Evolutionary conservation across 495 filamentous ascomycete species (phyloP).

Genomic region (Rostrohypoxylon terebratum): DNA sequence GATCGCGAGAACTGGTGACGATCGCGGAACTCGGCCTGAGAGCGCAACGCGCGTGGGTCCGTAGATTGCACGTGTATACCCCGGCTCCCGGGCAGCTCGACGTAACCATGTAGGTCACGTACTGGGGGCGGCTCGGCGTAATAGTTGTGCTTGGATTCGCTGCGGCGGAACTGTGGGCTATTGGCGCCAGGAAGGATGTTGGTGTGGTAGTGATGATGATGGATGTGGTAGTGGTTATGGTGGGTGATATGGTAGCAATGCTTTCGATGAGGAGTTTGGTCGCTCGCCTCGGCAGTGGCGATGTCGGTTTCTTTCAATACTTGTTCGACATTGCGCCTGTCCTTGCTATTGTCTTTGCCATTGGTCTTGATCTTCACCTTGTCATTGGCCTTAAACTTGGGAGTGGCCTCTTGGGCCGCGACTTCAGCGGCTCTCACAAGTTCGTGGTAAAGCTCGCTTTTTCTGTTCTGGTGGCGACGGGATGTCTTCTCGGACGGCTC

Average conservation of each 20-base stretch:
- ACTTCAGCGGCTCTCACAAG: too few species aligned
- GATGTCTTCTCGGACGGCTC: background rate
- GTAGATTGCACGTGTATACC: background rate
- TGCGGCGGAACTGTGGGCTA: background rate
- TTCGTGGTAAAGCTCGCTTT: background rate
- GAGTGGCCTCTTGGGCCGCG: too few species aligned
- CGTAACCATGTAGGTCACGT: background rate
- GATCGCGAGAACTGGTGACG: too few species aligned
- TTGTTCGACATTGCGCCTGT: background rate
- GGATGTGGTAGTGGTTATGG: conserved; percentile 6
- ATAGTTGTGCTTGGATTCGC: background rate
- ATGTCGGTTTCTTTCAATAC: background rate
- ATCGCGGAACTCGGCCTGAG: too few species aligned
- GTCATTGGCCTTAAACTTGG: background rate
- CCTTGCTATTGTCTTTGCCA: background rate
- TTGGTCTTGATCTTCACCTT: background rate
- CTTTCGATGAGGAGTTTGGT: background rate
- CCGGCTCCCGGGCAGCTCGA: background rate
- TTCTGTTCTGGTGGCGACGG: background rate
- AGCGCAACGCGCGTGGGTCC: background rate
- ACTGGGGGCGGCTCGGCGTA: background rate
- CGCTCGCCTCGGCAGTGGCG: background rate
- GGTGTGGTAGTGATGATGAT: conserved; percentile 2
- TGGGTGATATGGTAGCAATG: background rate
- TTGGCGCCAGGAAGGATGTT: background rate